Percentiles rank a stretch among this genome's conserved stretches.
These are phyloP conservation scores for Athelia sp. DNA, from an alignment of 1,284 basidiomycete genomes.

Conservation along the genomic window DNA sequence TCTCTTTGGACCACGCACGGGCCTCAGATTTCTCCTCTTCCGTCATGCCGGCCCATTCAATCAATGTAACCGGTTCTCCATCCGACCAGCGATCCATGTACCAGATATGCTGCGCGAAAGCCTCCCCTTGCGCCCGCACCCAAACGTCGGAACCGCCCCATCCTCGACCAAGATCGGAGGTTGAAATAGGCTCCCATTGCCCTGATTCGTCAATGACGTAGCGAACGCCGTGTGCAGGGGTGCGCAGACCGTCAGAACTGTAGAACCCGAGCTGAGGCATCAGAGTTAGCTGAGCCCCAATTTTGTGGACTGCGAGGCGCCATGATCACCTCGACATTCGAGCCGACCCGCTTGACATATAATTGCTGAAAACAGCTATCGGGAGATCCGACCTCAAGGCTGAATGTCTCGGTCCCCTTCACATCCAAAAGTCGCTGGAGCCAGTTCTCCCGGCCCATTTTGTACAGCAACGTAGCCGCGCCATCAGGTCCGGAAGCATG, in stretches of 20 bases:
- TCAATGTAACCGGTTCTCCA: slow-evolving; percentile 8
- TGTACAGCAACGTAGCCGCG: slow-evolving; percentile 15
- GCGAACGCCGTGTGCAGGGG: slow-evolving; percentile 11
- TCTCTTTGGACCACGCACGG: too few species aligned
- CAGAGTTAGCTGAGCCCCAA: too few species aligned
- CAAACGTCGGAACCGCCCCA: slow-evolving; percentile 15
- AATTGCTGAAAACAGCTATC: neutral
- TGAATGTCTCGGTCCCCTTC: slow-evolving; percentile 11
- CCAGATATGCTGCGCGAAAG: slow-evolving; percentile 17
- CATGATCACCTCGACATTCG: slow-evolving; percentile 12
- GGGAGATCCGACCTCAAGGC: neutral
- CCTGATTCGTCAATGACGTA: slow-evolving; percentile 13
- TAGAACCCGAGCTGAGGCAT: slow-evolving; percentile 1
- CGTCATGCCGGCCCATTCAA: neutral
- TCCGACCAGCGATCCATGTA: slow-evolving; percentile 9
- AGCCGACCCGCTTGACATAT: slow-evolving; percentile 11
- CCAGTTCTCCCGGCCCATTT: slow-evolving; percentile 13
- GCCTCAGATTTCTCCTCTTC: too few species aligned
- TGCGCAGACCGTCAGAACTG: too few species aligned
- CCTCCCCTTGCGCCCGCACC: slow-evolving; percentile 16
- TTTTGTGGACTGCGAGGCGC: neutral
- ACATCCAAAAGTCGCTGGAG: slow-evolving; percentile 16
- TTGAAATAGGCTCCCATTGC: slow-evolving; percentile 17
- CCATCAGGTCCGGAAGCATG: slow-evolving; percentile 14
- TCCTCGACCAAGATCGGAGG: slow-evolving; percentile 11